Evolutionary conservation across 305 asterid species (phyloP).

Genomic region (Fraxinus floribunda): DNA sequence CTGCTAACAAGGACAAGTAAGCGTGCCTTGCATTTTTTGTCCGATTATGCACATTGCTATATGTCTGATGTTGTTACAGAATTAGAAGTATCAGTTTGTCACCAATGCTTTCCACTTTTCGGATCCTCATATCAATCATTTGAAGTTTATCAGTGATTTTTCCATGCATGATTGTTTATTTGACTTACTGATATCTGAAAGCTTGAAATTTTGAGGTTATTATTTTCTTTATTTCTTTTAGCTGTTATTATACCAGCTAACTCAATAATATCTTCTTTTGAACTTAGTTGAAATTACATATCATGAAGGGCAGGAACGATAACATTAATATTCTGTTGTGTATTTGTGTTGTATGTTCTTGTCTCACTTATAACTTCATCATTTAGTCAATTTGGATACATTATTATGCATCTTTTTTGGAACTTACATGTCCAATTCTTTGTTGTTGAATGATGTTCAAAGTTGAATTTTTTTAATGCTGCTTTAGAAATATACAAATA

Average conservation of each 20-base stretch:
- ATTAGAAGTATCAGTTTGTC: not conserved
- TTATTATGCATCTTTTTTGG: not conserved
- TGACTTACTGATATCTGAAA: conserved; percentile 19
- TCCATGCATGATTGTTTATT: not conserved
- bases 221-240: not conserved
- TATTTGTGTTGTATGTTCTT: not conserved
- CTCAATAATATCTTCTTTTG: not conserved
- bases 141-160: not conserved
- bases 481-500: not conserved
- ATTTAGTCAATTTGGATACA: not conserved
- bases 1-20: conserved; percentile 82
- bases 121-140: not conserved
- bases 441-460: not conserved
- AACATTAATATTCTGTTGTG: not conserved
- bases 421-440: not conserved
- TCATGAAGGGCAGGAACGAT: not conserved
- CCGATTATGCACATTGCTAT: conserved; percentile 17
- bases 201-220: not conserved
- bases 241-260: not conserved
- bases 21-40: conserved; percentile 28
- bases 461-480: not conserved
- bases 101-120: not conserved
- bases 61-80: conserved; percentile 3
- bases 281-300: not conserved
- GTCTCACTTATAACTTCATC: not conserved